Base-by-base conservation (phyloP, 352 stramenopile genomes). In the Phytopythium delawarense region DNA sequence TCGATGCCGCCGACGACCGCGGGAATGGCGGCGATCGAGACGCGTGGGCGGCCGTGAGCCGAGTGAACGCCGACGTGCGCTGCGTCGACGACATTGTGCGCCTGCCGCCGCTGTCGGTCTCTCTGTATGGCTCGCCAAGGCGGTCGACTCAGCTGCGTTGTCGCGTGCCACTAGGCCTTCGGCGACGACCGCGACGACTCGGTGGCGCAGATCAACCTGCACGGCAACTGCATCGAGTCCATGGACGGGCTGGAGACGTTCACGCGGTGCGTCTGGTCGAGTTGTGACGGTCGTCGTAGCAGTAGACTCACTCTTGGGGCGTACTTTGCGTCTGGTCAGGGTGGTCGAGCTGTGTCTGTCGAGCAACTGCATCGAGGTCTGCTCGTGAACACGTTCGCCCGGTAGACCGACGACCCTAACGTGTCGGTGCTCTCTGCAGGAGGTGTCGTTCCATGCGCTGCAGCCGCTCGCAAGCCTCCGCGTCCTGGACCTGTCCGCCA, bases 301-400 rank as follows among this genome's bases (percentile, higher is more conserved):
- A 59, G 35, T 20, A 35, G 34, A 37, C n/a, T 57, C 11, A 55
- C 21, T 7, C 4, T 12, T 46, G 40, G 32, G 25, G 20, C 20
- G 32, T 34, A 11, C 21, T 21, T 32, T 42, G 42, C 18, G 7
- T 11, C 15, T 2, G 34, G 4, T 53, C 54, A 84, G 71, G 37
- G 62, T 94, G 11, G 65, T 77, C 13, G 85, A 94, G 61, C 73
- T 92, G 21, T 94, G 81, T 67, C 69, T 94, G n/a, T 92, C 84
- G 2, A 92, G 83, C 61, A 93, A 92, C 58, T 79, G 55, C 57
- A 84, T 94, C n/a, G 69, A 92, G 58, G 78, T 85, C 54, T 15
- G 12, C 12, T 34, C 23, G 9, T 8, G 13, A 13, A 18, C 9
- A 32, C 13, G 53, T 25, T n/a, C 15, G 37, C 18, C 2, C 7